phyloP scores from a whole-genome alignment of 2,329 filamentous ascomycete species.

The Colletotrichum spaethianum region DNA sequence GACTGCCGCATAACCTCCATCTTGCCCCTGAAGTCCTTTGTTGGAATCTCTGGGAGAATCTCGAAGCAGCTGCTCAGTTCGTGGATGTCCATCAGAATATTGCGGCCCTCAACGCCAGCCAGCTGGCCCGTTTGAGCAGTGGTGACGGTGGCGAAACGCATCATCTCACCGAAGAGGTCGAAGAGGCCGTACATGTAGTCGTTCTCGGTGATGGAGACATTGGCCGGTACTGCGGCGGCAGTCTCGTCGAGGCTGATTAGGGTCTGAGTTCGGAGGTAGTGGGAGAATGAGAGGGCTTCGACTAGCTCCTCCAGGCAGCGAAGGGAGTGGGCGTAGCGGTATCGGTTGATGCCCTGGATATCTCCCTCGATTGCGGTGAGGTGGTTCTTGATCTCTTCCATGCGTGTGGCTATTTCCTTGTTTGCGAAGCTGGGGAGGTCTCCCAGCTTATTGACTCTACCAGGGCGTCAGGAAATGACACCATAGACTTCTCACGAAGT shows the following conservation, averaged over 20 bases:
- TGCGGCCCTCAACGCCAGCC: conserved; percentile 59
- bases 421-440: conserved; percentile 61
- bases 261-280: conserved; percentile 85
- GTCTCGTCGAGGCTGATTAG: conserved; percentile 80
- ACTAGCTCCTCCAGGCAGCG: conserved; percentile 94
- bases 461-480: conserved; percentile 23
- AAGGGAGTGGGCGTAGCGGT: conserved; percentile 85
- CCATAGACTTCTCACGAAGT: neutral
- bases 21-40: conserved; percentile 79
- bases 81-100: conserved; percentile 86
- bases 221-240: conserved; percentile 60
- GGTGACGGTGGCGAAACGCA: conserved; percentile 93
- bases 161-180: conserved; percentile 95
- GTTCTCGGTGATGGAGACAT: conserved; percentile 78
- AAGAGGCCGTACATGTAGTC: conserved; percentile 95
- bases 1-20: conserved; percentile 88
- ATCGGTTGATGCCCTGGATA: conserved; percentile 82
- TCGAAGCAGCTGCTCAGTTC: conserved; percentile 83
- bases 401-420: conserved; percentile 78
- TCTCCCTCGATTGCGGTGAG: conserved; percentile 80
- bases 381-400: conserved; percentile 78
- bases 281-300: conserved; percentile 89
- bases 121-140: conserved; percentile 80
- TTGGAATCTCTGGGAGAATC: conserved; percentile 73
- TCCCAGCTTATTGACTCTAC: conserved; percentile 38